Evolutionary conservation across 495 filamentous ascomycete genomes (phyloP).

Genomic region (Aspergillus coremiiformis): DNA sequence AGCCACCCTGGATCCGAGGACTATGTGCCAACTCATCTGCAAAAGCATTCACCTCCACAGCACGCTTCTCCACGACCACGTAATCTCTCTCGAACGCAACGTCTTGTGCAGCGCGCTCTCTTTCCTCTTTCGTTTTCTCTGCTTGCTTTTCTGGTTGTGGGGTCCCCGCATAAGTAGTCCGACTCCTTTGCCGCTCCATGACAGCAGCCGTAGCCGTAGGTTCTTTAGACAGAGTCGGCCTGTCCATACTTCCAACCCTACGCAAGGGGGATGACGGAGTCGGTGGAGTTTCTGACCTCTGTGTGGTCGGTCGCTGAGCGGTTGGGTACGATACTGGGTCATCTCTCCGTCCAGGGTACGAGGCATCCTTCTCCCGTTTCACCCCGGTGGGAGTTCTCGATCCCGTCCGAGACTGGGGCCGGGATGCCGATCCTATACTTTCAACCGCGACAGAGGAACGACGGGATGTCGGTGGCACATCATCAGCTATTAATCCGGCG

Average conservation of each 20-base stretch:
- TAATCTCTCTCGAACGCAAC: slow-evolving; percentile 89
- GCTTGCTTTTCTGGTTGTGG: slow-evolving; percentile 38
- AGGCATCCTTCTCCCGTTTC: slow-evolving; percentile 18
- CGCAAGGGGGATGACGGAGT: slow-evolving; percentile 27
- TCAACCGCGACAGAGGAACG: slow-evolving; percentile 16
- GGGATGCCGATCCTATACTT: slow-evolving; percentile 11
- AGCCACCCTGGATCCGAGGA: slow-evolving; percentile 47
- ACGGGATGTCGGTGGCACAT: slow-evolving; percentile 39
- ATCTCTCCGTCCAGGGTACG: slow-evolving; percentile 19
- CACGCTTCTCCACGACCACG: slow-evolving; percentile 88
- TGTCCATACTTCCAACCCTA: slow-evolving; percentile 33
- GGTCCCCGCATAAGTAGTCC: slow-evolving; percentile 41
- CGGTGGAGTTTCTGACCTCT: slow-evolving; percentile 34
- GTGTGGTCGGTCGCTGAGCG: slow-evolving; percentile 17
- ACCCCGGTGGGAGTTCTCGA: slow-evolving; percentile 5
- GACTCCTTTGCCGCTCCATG: slow-evolving; percentile 46
- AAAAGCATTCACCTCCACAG: slow-evolving; percentile 93
- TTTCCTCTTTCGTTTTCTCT: slow-evolving; percentile 46
- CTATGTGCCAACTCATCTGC: slow-evolving; percentile 88
- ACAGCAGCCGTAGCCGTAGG: slow-evolving; percentile 21
- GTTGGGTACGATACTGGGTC: slow-evolving; percentile 22
- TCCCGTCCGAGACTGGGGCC: slow-evolving; percentile 23
- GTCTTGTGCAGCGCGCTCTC: slow-evolving; percentile 75
- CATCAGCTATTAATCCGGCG: slow-evolving; percentile 74
- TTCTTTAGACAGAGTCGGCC: slow-evolving; percentile 26